Base-by-base conservation (phyloP, 352 stramenopile genomes). In the Phytophthora podocarpi region DNA sequence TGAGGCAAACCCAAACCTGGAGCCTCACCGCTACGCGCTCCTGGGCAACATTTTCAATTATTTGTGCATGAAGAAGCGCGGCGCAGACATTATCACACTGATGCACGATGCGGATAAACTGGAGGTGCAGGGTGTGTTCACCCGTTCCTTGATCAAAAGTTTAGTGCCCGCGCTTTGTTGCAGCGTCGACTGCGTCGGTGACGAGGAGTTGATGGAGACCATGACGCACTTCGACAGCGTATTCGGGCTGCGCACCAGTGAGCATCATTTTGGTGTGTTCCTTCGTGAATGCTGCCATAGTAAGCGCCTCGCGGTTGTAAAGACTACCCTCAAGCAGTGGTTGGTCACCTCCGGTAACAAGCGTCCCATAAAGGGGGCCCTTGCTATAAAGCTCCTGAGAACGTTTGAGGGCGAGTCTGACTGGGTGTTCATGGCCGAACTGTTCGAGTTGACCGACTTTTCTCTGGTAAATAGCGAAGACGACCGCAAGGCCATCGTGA, bases 41-140 rank as follows among this genome's bases (percentile, higher is more conserved):
- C 27, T 83, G 10, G 51, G 43, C 34, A 89, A 80, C 31, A 67
- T 89, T 43, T 50, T 86, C 21, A 69, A 75, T 49, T 89, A 86
- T 54, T 16, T 83, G 24, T 70, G 63, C 50, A 26, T 65, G 12
- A 69, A 81, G 18, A 70, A 76, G 24, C 59, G 74, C 27, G 68
- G 63, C 5, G 31, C 51, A 21, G 60, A 74, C 13, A 74, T 82
- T 12, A 45, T 78, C 18, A 11, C 49, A 3, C 20, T 89, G 23
- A 70, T 87, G 28, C 40, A 74, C 4, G 59, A 75, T 35, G 41
- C 74, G 9, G 59, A 77, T 16, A 60, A 71, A 30, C 48, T 85
- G 34, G 47, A 58, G n/a, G 43, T 78, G 31, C 41, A 47, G 5
- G 49, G 45, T 8, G 64, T 78, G n/a, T 66, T 73, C n/a, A 73